Conservation (phyloP, 768 basidiomycete genomes). For the Rhizopogon salebrosus region DNA sequence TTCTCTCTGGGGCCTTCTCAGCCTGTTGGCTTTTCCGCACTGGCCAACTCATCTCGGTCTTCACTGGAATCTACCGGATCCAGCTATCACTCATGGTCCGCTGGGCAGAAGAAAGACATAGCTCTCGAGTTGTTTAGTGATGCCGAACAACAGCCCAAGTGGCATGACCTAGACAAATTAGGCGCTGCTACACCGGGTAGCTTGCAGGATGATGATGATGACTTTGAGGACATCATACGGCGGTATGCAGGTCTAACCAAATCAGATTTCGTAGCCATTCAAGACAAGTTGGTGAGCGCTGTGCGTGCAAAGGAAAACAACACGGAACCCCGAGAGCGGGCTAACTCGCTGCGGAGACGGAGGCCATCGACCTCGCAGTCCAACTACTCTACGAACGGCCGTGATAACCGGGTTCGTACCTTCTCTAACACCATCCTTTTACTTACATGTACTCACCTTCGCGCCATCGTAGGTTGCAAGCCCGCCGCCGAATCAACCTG, state of each 20-base stretch:
- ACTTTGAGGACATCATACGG: conserved; percentile 63
- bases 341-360: conserved; percentile 67
- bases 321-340: conserved; percentile 56
- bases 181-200: conserved; percentile 44
- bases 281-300: conserved; percentile 68
- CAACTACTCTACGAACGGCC: conserved; percentile 57
- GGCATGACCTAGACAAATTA: conserved; percentile 63
- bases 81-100: conserved; percentile 82
- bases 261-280: conserved; percentile 64
- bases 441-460: conserved; percentile 1
- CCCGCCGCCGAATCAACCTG: conserved; percentile 42
- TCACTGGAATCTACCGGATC: conserved; percentile 79
- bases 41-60: conserved; percentile 71
- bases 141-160: conserved; percentile 43
- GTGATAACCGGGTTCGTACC: conserved; percentile 35
- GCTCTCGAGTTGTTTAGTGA: conserved; percentile 50
- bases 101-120: conserved; percentile 47
- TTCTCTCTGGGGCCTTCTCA: conserved; percentile 48
- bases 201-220: conserved; percentile 48
- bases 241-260: conserved; percentile 65
- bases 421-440: background rate
- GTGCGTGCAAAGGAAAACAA: conserved; percentile 51
- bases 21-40: conserved; percentile 62
- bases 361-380: conserved; percentile 83
- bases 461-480: conserved; percentile 45